Evolutionary conservation across 2,329 filamentous ascomycete species (phyloP).

Genomic region (Reticulascus tulasneorum): DNA sequence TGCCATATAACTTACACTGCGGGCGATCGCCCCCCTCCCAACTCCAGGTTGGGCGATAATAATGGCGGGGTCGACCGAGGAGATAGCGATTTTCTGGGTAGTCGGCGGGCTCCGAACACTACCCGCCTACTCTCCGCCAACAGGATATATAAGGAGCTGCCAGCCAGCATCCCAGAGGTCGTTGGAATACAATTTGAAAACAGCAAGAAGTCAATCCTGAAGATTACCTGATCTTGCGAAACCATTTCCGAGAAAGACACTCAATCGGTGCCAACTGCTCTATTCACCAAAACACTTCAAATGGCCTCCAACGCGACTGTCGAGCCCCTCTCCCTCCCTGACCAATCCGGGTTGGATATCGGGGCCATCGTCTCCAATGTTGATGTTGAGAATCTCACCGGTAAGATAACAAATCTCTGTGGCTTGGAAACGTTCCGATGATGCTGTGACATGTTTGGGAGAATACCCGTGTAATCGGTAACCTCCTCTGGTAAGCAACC

Average conservation of each 20-base stretch:
- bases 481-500: conserved; percentile 49
- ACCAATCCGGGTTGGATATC: conserved; percentile 47
- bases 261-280: no score
- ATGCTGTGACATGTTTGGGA: conserved; percentile 27
- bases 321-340: conserved; percentile 30
- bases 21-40: no score
- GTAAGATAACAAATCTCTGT: conserved; percentile 36
- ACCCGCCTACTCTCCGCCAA: neutral
- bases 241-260: no score
- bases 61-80: conserved; percentile 6
- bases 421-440: conserved; percentile 9
- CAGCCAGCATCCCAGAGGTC: no score
- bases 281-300: neutral
- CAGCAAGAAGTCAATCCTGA: no score
- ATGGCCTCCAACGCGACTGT: conserved; percentile 19
- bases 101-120: conserved; percentile 12
- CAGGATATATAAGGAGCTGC: neutral
- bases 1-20: no score
- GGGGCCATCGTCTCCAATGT: conserved; percentile 56
- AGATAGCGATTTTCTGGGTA: conserved; percentile 3
- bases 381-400: conserved; percentile 58
- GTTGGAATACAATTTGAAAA: no score
- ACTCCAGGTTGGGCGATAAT: no score
- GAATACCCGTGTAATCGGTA: conserved; percentile 59
- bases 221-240: no score